phyloP scores from a whole-genome alignment of 352 stramenopile genomes.

The Pythium brassicae region DNA sequence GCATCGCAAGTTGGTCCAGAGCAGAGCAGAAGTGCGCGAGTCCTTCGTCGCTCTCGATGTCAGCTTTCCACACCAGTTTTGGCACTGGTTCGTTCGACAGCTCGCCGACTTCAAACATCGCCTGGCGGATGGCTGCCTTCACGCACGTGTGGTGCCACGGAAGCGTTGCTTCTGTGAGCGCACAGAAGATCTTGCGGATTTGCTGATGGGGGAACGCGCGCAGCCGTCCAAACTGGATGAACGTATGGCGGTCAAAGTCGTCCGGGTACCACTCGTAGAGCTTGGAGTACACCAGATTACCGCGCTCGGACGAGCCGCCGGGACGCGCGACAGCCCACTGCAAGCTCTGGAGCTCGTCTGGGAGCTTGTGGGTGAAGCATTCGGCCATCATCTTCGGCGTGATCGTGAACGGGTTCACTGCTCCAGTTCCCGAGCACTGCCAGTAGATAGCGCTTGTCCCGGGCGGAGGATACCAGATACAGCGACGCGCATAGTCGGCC shows the following conservation, averaged over 20 bases:
- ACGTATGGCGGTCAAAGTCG: constrained; percentile 20
- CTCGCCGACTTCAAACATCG: constrained; percentile 39
- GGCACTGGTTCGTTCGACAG: constrained; percentile 26
- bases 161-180: constrained; percentile 28
- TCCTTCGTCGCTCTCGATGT: constrained; percentile 18
- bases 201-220: constrained; percentile 49
- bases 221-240: constrained; percentile 31
- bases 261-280: constrained; percentile 10
- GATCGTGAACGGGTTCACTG: constrained; percentile 43
- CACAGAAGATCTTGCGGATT: constrained; percentile 34
- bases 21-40: constrained; percentile 16
- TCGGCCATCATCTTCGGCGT: constrained; percentile 12
- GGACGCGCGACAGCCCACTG: constrained; percentile 50
- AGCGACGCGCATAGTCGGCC: too few species aligned
- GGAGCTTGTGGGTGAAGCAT: constrained; percentile 32
- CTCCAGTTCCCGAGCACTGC: too few species aligned
- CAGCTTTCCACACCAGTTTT: constrained; percentile 31
- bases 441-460: not conserved
- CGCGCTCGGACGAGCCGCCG: constrained; percentile 21
- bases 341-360: constrained; percentile 10
- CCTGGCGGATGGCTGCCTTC: constrained; percentile 30
- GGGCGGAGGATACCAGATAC: too few species aligned
- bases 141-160: constrained; percentile 39
- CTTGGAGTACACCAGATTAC: constrained; percentile 45
- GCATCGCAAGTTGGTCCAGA: constrained; percentile 8